Percentiles rank a stretch among this genome's conserved stretches.
Evolutionary conservation across 164 flowering plant genomes (phyloP).

Genomic region (Echeveria elegans): DNA sequence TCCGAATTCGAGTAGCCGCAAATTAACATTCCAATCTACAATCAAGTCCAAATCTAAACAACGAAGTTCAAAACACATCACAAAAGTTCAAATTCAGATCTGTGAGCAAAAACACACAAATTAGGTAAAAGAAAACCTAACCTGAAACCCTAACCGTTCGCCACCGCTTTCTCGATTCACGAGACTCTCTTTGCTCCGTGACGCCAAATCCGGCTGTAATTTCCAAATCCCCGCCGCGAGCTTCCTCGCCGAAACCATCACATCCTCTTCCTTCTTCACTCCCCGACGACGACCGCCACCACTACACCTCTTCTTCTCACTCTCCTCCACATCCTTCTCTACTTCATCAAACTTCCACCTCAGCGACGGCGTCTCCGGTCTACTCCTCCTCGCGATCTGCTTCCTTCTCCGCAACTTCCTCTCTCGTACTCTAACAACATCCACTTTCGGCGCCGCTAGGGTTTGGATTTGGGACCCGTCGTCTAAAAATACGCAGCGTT

Average conservation of each 20-base stretch:
- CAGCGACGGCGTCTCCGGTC: slow-evolving; percentile 76
- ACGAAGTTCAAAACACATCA: no score
- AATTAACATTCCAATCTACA: no score
- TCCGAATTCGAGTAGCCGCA: no score
- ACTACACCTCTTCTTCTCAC: slow-evolving; percentile 2
- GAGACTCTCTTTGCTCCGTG: slow-evolving; percentile 17
- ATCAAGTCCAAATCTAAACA: no score
- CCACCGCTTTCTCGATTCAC: background rate
- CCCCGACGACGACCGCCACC: slow-evolving; percentile 2
- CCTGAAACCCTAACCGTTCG: slow-evolving; percentile 44
- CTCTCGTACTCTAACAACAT: no score
- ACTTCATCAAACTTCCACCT: slow-evolving; percentile 63
- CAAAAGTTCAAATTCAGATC: no score
- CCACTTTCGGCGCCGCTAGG: no score
- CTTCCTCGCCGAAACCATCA: slow-evolving; percentile 66
- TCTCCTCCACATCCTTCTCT: slow-evolving; percentile 8
- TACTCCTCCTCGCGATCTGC: slow-evolving; percentile 27
- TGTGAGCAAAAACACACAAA: no score
- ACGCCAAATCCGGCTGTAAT: slow-evolving; percentile 42
- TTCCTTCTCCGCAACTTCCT: slow-evolving; percentile 2
- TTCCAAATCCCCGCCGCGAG: slow-evolving; percentile 80
- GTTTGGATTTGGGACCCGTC: no score
- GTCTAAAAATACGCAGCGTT: no score
- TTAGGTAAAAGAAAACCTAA: no score
- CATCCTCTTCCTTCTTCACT: background rate